A percentile compares a stretch with the other conserved stretches of the same genome.
Evolutionary conservation across 805 yeast genomes (phyloP).

Genomic region (Wickerhamiella australiensis): DNA sequence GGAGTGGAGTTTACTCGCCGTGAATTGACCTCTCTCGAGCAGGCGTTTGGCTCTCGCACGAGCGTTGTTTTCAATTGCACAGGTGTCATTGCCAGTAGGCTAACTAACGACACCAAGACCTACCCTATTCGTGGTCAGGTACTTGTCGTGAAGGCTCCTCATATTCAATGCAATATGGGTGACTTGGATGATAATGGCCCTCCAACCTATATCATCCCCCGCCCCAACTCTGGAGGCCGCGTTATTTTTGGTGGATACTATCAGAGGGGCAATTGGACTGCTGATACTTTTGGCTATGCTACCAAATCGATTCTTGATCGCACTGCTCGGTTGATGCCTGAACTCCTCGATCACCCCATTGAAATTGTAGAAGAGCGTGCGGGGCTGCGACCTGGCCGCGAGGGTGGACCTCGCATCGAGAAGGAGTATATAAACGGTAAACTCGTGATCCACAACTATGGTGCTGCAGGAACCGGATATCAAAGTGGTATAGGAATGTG

Average conservation of each 20-base stretch:
- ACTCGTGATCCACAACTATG: conserved; percentile 55
- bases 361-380: conserved; percentile 55
- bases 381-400: conserved; percentile 65
- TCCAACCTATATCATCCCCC: conserved; percentile 60
- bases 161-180: conserved; percentile 43
- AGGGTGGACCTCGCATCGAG: conserved; percentile 66
- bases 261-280: conserved; percentile 51
- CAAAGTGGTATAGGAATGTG: conserved; percentile 63
- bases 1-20: conserved; percentile 44
- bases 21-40: conserved; percentile 41
- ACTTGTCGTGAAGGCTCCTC: conserved; percentile 59
- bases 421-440: conserved; percentile 35
- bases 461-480: conserved; percentile 69
- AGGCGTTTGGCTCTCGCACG: conserved; percentile 35
- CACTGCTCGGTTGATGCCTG: conserved; percentile 38
- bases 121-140: conserved; percentile 77
- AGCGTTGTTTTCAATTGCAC: conserved; percentile 59
- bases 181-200: conserved; percentile 13
- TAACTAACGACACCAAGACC: conserved; percentile 53
- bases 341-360: conserved; percentile 33
- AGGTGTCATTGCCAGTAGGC: conserved; percentile 52
- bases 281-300: conserved; percentile 45
- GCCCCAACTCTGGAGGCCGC: conserved; percentile 55
- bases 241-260: conserved; percentile 65
- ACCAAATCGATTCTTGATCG: conserved; percentile 51